These are phyloP conservation scores for Chlorella sp. DNA, from an alignment of 139 green algal genomes.

Conservation along the genomic window DNA sequence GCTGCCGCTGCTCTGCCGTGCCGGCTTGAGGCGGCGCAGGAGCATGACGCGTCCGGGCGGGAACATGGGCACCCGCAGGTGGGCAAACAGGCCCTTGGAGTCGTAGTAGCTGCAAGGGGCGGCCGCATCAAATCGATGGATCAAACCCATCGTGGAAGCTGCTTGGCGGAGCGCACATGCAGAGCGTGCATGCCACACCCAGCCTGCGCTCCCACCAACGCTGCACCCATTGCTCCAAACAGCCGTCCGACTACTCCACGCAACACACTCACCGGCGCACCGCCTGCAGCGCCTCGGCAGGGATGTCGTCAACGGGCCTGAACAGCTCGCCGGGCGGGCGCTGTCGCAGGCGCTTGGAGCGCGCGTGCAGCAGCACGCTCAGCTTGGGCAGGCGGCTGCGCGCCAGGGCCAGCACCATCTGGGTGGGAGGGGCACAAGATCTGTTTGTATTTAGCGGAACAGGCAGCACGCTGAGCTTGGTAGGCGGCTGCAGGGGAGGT, in stretches of 20 bases:
- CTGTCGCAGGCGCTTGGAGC: background rate
- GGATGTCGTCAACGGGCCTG: conserved; percentile 1
- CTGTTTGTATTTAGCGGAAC: background rate
- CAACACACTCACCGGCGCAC: background rate
- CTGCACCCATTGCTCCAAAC: background rate
- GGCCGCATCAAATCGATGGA: too few relatives aligned
- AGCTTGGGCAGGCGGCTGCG: conserved; percentile 24
- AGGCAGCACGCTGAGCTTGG: too few relatives aligned
- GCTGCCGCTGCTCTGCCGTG: too few relatives aligned
- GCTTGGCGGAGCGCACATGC: too few relatives aligned
- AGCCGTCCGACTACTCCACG: background rate
- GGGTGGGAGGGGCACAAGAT: background rate
- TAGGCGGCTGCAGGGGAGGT: too few relatives aligned
- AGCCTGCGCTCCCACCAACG: too few relatives aligned
- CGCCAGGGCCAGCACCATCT: conserved; percentile 31
- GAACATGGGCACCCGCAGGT: conserved; percentile 13
- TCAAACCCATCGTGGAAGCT: too few relatives aligned
- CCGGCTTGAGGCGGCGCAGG: conserved; percentile 12
- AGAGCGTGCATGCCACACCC: background rate
- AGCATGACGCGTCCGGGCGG: background rate
- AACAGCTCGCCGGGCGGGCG: background rate
- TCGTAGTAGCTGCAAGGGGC: conserved; percentile 3
- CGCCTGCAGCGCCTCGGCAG: background rate
- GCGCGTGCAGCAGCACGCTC: conserved; percentile 11
- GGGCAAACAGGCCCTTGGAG: background rate